Evolutionary conservation across 2,329 filamentous ascomycete genomes (phyloP), one percentile per base, ranked within the genome.

Genomic region (Fusarium stilboides): DNA sequence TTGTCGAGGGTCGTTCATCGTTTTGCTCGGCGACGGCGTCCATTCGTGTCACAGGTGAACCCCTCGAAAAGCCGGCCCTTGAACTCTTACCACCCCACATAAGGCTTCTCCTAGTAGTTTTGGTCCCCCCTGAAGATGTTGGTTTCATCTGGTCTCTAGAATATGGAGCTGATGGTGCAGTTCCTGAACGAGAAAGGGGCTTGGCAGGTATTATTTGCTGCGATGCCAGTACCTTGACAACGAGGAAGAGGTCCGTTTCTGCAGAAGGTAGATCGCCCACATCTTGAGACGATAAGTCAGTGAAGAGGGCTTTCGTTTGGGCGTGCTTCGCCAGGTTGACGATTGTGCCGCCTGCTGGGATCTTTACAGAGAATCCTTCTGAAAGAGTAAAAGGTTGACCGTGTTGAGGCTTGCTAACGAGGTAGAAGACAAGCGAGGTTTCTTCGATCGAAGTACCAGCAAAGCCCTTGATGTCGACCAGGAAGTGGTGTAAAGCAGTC

Each of bases 391-490:
- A 85, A 9, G 92, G 83, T 13, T 85, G 82, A 33, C 89, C 87
- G 17, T 89, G 89, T 4, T 88, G 85, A 3, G 88, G 84, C 76
- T 93, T 94, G 63, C 88, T 87, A 62, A 92, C 94, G 7, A 99
- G 85, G 73, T 93, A 92, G 52, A 97, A 86, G 37, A 92, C 89
- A 34, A 99, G 81, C 0, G 90, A 92, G 2, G 92, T 92, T 7
- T 92, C 88, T 22, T 93, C 91, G n/a, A 89, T 88, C 1, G 92
- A 89, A 34, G 91, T 88, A 15, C 93, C 93, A 1, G 91, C 89
- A 66, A 98, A 91, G 10, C 91, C 91, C 74, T 92, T 94, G 64
- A 98, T 87, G 73, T 97, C 94, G 31, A 98, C 87, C 61, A 97
- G 84, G 7, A 97, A 80, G 72, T 98, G 91, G 76, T 97, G 92